A percentile compares a stretch with the other conserved stretches of the same genome.
phyloP scores from a whole-genome alignment of 495 filamentous ascomycete species.

The Ramalina peruviana region DNA sequence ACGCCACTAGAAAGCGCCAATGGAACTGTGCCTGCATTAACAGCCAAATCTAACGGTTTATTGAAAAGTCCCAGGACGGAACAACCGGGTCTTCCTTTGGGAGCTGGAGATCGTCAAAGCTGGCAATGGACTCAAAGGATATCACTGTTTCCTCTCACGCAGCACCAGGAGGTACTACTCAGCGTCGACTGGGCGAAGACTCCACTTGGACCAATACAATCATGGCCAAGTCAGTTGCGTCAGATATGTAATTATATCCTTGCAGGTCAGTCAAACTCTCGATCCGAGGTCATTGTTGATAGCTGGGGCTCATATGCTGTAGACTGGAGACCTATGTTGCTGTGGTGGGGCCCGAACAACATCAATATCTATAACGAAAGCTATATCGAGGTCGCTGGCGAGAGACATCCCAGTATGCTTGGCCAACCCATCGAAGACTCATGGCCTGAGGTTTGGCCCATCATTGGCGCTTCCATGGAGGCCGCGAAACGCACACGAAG shows the following conservation, averaged over 20 bases:
- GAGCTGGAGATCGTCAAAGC: too few relatives aligned
- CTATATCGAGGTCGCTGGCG: slow-evolving; percentile 50
- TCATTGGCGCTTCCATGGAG: slow-evolving; percentile 43
- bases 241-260: slow-evolving; percentile 55
- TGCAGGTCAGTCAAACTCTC: slow-evolving; percentile 52
- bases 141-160: slow-evolving; percentile 37
- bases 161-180: slow-evolving; percentile 53
- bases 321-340: slow-evolving; percentile 22
- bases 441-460: slow-evolving; percentile 56
- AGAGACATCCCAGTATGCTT: slow-evolving; percentile 58
- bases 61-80: too few relatives aligned
- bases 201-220: slow-evolving; percentile 48
- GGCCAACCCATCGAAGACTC: slow-evolving; percentile 45
- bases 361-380: slow-evolving; percentile 65
- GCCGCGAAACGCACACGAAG: slow-evolving; percentile 36
- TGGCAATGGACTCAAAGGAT: slow-evolving; percentile 37
- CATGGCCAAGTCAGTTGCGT: slow-evolving; percentile 46
- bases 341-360: slow-evolving; percentile 56
- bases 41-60: too few relatives aligned
- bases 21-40: neutral
- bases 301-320: too few relatives aligned
- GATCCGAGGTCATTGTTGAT: too few relatives aligned
- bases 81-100: slow-evolving; percentile 42
- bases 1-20: slow-evolving; percentile 42
- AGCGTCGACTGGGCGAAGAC: slow-evolving; percentile 52